Conservation (phyloP, 2,329 filamentous ascomycete genomes). For the Raffaelea ambrosiae region DNA sequence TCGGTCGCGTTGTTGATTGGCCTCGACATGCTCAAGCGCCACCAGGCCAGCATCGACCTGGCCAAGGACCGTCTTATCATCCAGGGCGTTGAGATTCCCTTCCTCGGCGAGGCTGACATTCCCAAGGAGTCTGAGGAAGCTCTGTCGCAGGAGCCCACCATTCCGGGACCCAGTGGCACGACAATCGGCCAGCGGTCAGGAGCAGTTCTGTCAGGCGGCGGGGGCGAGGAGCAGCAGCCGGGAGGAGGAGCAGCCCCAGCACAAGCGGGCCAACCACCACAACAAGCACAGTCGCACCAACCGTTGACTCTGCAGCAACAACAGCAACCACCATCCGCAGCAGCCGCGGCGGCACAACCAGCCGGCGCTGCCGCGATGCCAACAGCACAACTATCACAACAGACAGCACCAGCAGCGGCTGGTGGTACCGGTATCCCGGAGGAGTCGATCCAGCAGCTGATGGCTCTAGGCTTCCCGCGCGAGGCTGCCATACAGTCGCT, state of each 20-base stretch:
- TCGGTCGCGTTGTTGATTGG: constrained; percentile 88
- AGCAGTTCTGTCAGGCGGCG: constrained; percentile 47
- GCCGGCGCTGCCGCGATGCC: constrained; percentile 2
- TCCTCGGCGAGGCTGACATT: constrained; percentile 87
- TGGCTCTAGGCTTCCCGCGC: constrained; percentile 67
- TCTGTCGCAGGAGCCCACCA: constrained; percentile 68
- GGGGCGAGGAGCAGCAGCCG: not conserved
- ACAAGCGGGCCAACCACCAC: not conserved
- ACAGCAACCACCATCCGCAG: not conserved
- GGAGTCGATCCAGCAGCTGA: constrained; percentile 66
- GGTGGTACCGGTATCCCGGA: constrained; percentile 33
- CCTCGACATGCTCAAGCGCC: constrained; percentile 92
- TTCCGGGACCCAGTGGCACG: constrained; percentile 80
- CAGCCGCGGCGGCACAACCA: not conserved
- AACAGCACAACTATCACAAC: constrained; percentile 14
- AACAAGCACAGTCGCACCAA: not conserved
- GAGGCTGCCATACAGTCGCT: constrained; percentile 73
- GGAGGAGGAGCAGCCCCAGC: no score
- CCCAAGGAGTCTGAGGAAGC: constrained; percentile 73
- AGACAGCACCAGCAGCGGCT: constrained; percentile 14
- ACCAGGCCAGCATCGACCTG: constrained; percentile 88
- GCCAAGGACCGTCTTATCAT: constrained; percentile 79
- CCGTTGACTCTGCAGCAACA: not conserved
- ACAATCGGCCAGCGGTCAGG: constrained; percentile 79
- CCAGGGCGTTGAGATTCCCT: constrained; percentile 78